phyloP scores from a whole-genome alignment of 805 yeast species.

The Starmerella tilneyi region DNA sequence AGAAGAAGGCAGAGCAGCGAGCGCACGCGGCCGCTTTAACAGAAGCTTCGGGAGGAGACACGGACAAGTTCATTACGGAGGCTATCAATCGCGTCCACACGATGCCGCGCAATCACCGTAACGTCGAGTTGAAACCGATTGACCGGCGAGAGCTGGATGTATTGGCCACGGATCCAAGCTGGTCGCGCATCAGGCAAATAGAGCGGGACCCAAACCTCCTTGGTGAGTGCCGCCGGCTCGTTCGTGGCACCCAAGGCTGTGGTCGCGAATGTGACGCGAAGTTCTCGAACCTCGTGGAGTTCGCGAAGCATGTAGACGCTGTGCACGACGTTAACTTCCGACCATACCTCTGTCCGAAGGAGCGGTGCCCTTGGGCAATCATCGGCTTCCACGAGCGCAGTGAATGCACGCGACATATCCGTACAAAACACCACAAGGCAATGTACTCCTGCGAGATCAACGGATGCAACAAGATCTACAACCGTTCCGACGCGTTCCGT shows the following conservation, averaged over 20 bases:
- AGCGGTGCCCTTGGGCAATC: slow-evolving; percentile 20
- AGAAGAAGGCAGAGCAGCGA: slow-evolving; percentile 10
- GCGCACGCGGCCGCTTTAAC: slow-evolving; percentile 2
- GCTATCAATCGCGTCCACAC: slow-evolving; percentile 19
- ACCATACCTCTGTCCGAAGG: slow-evolving; percentile 19
- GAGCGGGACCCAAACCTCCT: slow-evolving; percentile 11
- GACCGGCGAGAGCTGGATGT: slow-evolving; percentile 16
- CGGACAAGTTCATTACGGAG: slow-evolving; percentile 19
- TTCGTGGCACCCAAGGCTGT: slow-evolving; percentile 23
- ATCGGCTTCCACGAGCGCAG: slow-evolving; percentile 24
- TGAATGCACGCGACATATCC: slow-evolving; percentile 23
- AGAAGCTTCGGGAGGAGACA: slow-evolving; percentile 9
- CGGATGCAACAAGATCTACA: slow-evolving; percentile 21
- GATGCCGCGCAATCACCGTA: slow-evolving; percentile 10
- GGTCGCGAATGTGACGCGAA: slow-evolving; percentile 22
- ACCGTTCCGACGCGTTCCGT: slow-evolving; percentile 22
- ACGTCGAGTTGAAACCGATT: slow-evolving; percentile 13
- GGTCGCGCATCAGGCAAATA: slow-evolving; percentile 16
- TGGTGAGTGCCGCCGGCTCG: slow-evolving; percentile 18
- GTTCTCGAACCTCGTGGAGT: slow-evolving; percentile 16
- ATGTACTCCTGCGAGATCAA: slow-evolving; percentile 21
- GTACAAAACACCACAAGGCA: slow-evolving; percentile 22
- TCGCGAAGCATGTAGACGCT: slow-evolving; percentile 18
- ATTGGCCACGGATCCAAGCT: slow-evolving; percentile 1
- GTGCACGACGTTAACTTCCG: slow-evolving; percentile 19